phyloP scores from a whole-genome alignment of 2,329 filamentous ascomycete genomes.

The Rhinocladiella similis region DNA sequence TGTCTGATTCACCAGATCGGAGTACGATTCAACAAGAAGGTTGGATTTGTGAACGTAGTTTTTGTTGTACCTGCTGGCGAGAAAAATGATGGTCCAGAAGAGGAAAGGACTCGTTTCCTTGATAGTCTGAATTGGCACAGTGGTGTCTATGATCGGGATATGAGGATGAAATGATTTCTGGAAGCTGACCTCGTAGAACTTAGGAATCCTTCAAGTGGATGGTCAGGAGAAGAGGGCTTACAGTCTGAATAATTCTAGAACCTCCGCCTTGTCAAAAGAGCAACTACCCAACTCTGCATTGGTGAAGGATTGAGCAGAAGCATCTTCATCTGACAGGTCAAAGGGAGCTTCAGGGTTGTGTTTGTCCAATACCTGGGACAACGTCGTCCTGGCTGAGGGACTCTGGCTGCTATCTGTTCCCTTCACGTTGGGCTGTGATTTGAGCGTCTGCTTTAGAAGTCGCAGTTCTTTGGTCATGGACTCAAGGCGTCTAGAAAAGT shows the following conservation, averaged over 20 bases:
- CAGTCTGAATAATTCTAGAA: neutral
- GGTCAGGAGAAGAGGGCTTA: neutral
- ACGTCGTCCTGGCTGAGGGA: neutral
- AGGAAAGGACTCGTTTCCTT: conserved; percentile 8
- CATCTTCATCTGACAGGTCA: neutral
- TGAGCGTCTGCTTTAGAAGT: conserved; percentile 9
- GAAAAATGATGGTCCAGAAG: conserved; percentile 12
- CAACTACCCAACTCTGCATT: neutral
- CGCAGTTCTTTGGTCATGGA: conserved; percentile 9
- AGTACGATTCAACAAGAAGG: conserved; percentile 3
- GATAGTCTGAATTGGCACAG: neutral
- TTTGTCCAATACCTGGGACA: neutral
- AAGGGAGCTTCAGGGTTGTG: neutral
- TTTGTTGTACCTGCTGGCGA: conserved; percentile 3
- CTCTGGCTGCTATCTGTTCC: neutral
- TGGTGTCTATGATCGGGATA: conserved; percentile 6
- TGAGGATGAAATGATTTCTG: conserved; percentile 7
- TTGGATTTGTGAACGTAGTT: conserved; percentile 6
- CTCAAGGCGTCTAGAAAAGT: conserved; percentile 3
- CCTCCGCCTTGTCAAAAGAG: neutral
- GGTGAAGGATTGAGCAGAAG: neutral
- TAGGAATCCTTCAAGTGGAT: neutral
- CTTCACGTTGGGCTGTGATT: neutral
- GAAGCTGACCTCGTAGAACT: neutral
- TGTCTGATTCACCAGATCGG: conserved; percentile 5